Evolutionary conservation across 2,329 filamentous ascomycete genomes (phyloP).

Genomic region (Hymenoscyphus salicellus): DNA sequence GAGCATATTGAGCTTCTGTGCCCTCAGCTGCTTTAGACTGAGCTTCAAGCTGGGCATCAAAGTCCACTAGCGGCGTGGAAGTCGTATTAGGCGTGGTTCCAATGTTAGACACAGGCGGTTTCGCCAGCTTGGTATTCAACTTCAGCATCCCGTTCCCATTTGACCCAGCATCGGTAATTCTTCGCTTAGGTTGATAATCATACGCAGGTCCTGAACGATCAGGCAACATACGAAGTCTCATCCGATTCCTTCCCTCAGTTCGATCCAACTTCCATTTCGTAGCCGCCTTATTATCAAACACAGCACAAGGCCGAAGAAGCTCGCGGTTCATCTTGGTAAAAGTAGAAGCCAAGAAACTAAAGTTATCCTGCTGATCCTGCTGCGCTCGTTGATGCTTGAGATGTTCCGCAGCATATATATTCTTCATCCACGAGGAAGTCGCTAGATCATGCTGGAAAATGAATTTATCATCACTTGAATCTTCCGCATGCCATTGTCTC

Average conservation of each 20-base stretch:
- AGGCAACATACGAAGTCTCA: constrained; percentile 83
- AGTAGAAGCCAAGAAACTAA: constrained; percentile 70
- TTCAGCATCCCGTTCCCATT: constrained; percentile 37
- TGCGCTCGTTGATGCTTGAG: constrained; percentile 84
- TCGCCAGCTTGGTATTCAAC: constrained; percentile 31
- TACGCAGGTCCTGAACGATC: constrained; percentile 67
- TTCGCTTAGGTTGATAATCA: constrained; percentile 82
- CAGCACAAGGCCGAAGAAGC: constrained; percentile 72
- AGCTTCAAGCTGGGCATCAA: constrained; percentile 19
- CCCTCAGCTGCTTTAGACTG: constrained; percentile 9
- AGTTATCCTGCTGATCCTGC: constrained; percentile 92
- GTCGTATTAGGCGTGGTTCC: constrained; percentile 16
- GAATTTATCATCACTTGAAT: constrained; percentile 64
- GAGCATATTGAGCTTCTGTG: constrained; percentile 16
- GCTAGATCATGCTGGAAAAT: constrained; percentile 81
- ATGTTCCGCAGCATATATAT: constrained; percentile 88
- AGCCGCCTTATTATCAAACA: constrained; percentile 65
- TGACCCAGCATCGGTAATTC: constrained; percentile 46
- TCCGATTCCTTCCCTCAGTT: constrained; percentile 91
- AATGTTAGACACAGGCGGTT: constrained; percentile 13
- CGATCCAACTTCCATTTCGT: constrained; percentile 90
- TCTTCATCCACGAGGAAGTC: constrained; percentile 89
- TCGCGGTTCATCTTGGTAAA: constrained; percentile 78
- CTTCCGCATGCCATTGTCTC: constrained; percentile 73
- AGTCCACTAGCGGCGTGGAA: constrained; percentile 12